phyloP scores from a whole-genome alignment of 495 filamentous ascomycete species.

The Penicillium waksmanii region DNA sequence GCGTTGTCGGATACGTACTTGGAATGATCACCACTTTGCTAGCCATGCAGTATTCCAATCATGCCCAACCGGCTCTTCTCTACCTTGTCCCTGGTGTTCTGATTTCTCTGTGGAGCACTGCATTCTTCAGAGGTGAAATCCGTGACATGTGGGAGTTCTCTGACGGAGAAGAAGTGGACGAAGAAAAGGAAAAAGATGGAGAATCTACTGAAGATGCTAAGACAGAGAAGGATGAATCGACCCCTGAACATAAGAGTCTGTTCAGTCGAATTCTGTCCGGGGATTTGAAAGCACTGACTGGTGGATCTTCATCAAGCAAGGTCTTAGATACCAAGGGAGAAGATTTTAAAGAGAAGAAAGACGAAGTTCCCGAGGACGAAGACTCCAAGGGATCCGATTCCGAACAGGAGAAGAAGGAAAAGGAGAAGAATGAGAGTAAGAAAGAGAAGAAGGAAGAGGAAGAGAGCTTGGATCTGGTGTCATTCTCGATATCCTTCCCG shows the following conservation, averaged over 20 bases:
- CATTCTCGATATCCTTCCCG: slow-evolving; percentile 41
- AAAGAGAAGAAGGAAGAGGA: slow-evolving; percentile 13
- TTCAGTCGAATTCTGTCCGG: slow-evolving; percentile 37
- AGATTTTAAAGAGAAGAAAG: slow-evolving; percentile 11
- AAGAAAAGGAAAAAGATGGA: slow-evolving; percentile 21
- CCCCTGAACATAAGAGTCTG: slow-evolving; percentile 23
- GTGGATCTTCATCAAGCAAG: slow-evolving; percentile 3
- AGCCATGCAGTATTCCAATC: slow-evolving; percentile 76
- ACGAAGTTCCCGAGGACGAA: slow-evolving; percentile 9
- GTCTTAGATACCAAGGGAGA: slow-evolving; percentile 7
- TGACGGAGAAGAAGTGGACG: slow-evolving; percentile 56
- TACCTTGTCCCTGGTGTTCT: slow-evolving; percentile 92
- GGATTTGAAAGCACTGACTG: slow-evolving; percentile 15
- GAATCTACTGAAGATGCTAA: slow-evolving; percentile 25
- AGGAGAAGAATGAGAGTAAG: slow-evolving; percentile 5
- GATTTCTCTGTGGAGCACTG: slow-evolving; percentile 78
- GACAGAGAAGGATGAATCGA: slow-evolving; percentile 22
- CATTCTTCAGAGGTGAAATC: slow-evolving; percentile 67
- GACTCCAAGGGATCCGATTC: slow-evolving; percentile 11
- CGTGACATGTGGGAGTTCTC: slow-evolving; percentile 78
- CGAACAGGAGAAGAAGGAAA: neutral
- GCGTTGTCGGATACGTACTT: slow-evolving; percentile 73
- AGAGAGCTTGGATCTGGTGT: slow-evolving; percentile 33
- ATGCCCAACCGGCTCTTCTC: slow-evolving; percentile 88
- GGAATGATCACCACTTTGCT: slow-evolving; percentile 79